phyloP scores from a whole-genome alignment of 208 protist species.

The Trypanosoma lewisi region DNA sequence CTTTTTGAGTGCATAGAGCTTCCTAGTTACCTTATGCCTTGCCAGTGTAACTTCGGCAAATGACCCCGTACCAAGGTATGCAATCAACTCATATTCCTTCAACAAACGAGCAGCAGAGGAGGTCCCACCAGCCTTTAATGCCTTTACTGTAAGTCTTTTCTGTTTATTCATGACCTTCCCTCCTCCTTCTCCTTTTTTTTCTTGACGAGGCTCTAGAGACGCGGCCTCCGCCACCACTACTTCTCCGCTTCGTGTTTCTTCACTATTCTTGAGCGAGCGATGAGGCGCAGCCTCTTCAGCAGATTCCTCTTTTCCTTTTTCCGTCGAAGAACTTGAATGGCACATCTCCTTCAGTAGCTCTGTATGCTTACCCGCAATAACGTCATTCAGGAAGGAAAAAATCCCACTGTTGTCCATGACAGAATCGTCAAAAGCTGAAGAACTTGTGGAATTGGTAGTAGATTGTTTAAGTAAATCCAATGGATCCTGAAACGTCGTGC shows the following conservation, averaged over 20 bases:
- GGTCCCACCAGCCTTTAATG: not conserved
- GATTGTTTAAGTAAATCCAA: not conserved
- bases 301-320: not conserved
- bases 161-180: not conserved
- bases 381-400: slow-evolving; percentile 59
- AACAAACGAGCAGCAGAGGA: slow-evolving; percentile 76
- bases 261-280: no score
- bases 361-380: slow-evolving; percentile 66
- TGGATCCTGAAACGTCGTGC: not conserved
- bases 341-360: slow-evolving; percentile 50
- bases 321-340: not conserved
- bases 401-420: slow-evolving; percentile 33
- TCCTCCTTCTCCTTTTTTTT: not conserved
- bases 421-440: not conserved
- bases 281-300: no score
- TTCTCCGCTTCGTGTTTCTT: no score
- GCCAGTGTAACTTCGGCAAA: slow-evolving; percentile 89
- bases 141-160: not conserved
- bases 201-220: not conserved
- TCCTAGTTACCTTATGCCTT: slow-evolving; percentile 50
- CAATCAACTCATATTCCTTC: slow-evolving; percentile 83
- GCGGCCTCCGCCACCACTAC: not conserved
- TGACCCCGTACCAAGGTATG: slow-evolving; percentile 76
- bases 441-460: not conserved
- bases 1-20: slow-evolving; percentile 86